Conservation (phyloP, 2,329 filamentous ascomycete genomes). For the Fusarium staphyleae region DNA sequence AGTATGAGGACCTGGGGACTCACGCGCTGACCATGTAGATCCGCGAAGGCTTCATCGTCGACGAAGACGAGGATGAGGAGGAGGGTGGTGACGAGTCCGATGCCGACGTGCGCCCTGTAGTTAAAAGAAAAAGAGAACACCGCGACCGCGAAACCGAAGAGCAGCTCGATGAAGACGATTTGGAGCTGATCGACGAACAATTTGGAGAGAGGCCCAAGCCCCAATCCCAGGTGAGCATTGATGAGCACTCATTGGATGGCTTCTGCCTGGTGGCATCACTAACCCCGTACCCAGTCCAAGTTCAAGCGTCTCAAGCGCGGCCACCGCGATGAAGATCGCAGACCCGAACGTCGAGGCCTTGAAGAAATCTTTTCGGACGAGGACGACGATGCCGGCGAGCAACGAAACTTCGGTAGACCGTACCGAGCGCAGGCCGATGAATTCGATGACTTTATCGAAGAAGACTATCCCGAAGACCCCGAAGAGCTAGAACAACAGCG, state of each 20-base stretch:
- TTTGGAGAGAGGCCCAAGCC: constrained; percentile 69
- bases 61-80: constrained; percentile 85
- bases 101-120: constrained; percentile 58
- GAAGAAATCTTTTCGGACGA: constrained; percentile 96
- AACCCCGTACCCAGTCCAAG: constrained; percentile 67
- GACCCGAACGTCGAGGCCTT: constrained; percentile 72
- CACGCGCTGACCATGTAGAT: constrained; percentile 61
- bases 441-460: constrained; percentile 95
- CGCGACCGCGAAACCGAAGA: constrained; percentile 83
- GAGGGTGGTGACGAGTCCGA: constrained; percentile 68
- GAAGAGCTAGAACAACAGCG: constrained; percentile 76
- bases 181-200: constrained; percentile 90
- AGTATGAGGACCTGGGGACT: not conserved
- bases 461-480: constrained; percentile 90
- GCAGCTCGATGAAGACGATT: constrained; percentile 91
- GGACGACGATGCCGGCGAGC: constrained; percentile 74
- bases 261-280: not conserved
- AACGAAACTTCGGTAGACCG: constrained; percentile 58
- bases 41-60: constrained; percentile 94
- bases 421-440: constrained; percentile 75
- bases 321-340: constrained; percentile 74
- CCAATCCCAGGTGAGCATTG: constrained; percentile 70
- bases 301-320: constrained; percentile 97
- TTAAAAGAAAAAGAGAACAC: constrained; percentile 78
- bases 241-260: not conserved